Evolutionary conservation across 2,329 filamentous ascomycete genomes (phyloP), one percentile per base, ranked within the genome.

Genomic region (Aspergillus flavus): DNA sequence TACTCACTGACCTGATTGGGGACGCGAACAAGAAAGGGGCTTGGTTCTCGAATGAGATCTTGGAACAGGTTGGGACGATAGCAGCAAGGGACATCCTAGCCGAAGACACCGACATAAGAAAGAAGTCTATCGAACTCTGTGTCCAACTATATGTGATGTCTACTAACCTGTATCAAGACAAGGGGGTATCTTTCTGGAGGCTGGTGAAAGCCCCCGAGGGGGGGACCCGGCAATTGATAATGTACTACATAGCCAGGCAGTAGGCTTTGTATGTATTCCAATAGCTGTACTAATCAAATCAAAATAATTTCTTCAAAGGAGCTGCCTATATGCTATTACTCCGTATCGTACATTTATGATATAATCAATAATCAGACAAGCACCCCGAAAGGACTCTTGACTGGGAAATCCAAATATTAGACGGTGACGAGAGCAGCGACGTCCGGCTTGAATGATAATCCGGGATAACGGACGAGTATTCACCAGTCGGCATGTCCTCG

Each of bases 61-160:
- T 73, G 57, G 64, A 73, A 53, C 69, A 73, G 16, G 60, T 81
- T 12, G 78, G 78, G 12, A 67, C 68, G 6, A 73, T 79, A 32
- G 74, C 74, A 6, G 72, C 71, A 59, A 66, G 68, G 43, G 72
- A 72, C 50, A 67, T 81, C 3, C 66, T 68, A 41, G 74, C 76
- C 61, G 67, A 70, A 1, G 73, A 78, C 41, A 73, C 77, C 1
- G 77, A 80, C 60, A 70, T 80, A 46, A 71, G 79, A 21, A 75
- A 78, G 48, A 73, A 76, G 39, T 75, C 75, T 7, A 77, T 76
- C 12, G 74, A 78, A 54, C 68, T 78, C n/a, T 76, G 73, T 57
- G 66, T 73, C 14, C 64, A 69, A 39, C 48, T 75, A 9, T 66
- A 71, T 58, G 70, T 70, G 4, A 72, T 75, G 61, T 64, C 76